Base-by-base conservation (phyloP, 2,329 filamentous ascomycete species). In the Colletotrichum sp. region DNA sequence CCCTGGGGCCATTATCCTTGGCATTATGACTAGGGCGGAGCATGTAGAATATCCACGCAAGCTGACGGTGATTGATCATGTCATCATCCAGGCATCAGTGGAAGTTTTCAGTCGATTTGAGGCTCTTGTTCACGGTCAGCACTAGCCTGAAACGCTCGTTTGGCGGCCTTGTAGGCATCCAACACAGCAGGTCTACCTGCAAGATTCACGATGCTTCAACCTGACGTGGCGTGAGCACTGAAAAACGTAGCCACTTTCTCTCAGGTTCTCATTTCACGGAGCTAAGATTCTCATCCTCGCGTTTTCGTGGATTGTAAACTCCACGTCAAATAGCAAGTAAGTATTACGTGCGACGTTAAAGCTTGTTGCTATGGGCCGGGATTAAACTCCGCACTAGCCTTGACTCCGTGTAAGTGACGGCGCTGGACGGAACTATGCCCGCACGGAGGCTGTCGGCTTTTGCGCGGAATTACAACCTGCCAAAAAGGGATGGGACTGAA, bases 181-280 rank as follows among this genome's bases (percentile, higher is more conserved):
- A 44, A 3, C 39, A 18, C 8, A n/a, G 39, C 13, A 39, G 0
- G 16, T n/a, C 39, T 5, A 44, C 18, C 39, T n/a, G 18, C 39
- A 10, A 44, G 18, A 10, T 49, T 21, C 44, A 49, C n/a, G n/a
- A 49, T 13, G 0, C 44, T 49, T 21, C 44, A 8, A n/a, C n/a
- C 44, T 4, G 0, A 6, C 18, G 1, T 0, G 2, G 39, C 18
- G 0, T n/a, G 39, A 44, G 18, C 18, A 49, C 44, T 1, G 0
- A 13, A 1, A 49, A 21, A 13, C 44, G 44, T 0, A 13, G 44
- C 0, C 1, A 4, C 10, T 49, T 49, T 13, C 6, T 49, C 44
- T 7, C 1, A 0, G 44, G 6, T 0, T 21, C 3, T 21, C 4
- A 1, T 49, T 49, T 8, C 1, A 21, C 18, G 2, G 6, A 21